A percentile compares a stretch with the other conserved stretches of the same genome.
phyloP scores from a whole-genome alignment of 768 basidiomycete genomes.

The Hydnum rufescens region DNA sequence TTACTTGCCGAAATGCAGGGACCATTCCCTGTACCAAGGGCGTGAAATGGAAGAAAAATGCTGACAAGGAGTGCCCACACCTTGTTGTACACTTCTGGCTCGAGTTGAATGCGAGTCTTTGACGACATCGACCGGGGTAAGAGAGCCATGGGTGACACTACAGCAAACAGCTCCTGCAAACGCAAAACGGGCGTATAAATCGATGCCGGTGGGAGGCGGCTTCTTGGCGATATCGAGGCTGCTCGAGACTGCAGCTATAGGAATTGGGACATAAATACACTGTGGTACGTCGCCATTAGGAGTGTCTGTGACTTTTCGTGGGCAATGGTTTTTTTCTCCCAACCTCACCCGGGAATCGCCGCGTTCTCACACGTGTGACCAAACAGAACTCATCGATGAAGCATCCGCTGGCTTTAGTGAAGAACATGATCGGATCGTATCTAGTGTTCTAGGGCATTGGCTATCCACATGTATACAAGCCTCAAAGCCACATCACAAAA shows the following conservation, averaged over 20 bases:
- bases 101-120: conserved; percentile 19
- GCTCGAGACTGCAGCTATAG: conserved; percentile 9
- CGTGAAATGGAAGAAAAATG: conserved; percentile 1
- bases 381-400: no score
- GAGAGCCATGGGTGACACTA: conserved; percentile 15
- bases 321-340: no score
- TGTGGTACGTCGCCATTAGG: no score
- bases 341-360: no score
- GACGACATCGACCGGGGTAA: conserved; percentile 19
- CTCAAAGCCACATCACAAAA: no score
- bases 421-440: no score
- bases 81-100: conserved; percentile 18
- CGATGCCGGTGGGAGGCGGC: conserved; percentile 12
- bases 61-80: conserved; percentile 6
- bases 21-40: conserved; percentile 27
- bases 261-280: no score
- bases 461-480: no score
- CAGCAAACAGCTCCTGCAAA: conserved; percentile 16
- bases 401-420: no score
- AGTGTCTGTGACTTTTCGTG: no score
- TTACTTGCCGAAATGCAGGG: conserved; percentile 38
- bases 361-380: no score
- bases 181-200: conserved; percentile 14
- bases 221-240: conserved; percentile 7
- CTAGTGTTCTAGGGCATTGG: no score